A percentile compares a stretch with the other conserved stretches of the same genome.
These are phyloP conservation scores for Rhodotorula sphaerocarpa DNA, from an alignment of 768 basidiomycete genomes.

Conservation along the genomic window DNA sequence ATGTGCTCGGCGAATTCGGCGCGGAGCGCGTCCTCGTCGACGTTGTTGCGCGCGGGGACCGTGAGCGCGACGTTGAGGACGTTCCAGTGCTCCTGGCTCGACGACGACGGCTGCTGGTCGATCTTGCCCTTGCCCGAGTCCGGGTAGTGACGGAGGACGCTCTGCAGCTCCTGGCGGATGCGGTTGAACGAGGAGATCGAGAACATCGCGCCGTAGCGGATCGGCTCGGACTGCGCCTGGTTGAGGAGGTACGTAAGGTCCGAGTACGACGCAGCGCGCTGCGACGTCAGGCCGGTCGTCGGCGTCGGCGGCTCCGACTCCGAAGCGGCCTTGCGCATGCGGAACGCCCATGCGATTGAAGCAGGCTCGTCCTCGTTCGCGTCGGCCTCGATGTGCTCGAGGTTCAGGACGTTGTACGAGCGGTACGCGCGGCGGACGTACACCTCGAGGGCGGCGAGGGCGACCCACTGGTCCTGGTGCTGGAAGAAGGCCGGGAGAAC, in stretches of 20 bases:
- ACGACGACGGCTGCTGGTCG: constrained; percentile 42
- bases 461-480: constrained; percentile 72
- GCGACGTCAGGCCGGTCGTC: constrained; percentile 39
- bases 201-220: constrained; percentile 82
- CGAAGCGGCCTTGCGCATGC: constrained; percentile 63
- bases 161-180: constrained; percentile 29
- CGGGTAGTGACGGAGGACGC: constrained; percentile 53
- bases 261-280: constrained; percentile 82
- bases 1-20: constrained; percentile 60
- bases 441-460: constrained; percentile 86
- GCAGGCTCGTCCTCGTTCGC: constrained; percentile 63
- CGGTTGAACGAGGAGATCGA: constrained; percentile 61
- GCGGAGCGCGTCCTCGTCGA: constrained; percentile 66
- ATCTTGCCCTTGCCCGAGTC: constrained; percentile 58
- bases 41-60: constrained; percentile 59
- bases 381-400: constrained; percentile 93
- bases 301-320: constrained; percentile 81
- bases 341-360: constrained; percentile 89
- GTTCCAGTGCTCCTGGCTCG: constrained; percentile 59
- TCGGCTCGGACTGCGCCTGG: constrained; percentile 74
- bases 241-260: constrained; percentile 88
- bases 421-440: constrained; percentile 93
- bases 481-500: constrained; percentile 93
- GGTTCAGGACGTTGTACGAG: constrained; percentile 78
- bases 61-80: constrained; percentile 90